A percentile compares a stretch with the other conserved stretches of the same genome.
Evolutionary conservation across 306 rosid species (phyloP).

Genomic region (Cucumis cinereus): DNA sequence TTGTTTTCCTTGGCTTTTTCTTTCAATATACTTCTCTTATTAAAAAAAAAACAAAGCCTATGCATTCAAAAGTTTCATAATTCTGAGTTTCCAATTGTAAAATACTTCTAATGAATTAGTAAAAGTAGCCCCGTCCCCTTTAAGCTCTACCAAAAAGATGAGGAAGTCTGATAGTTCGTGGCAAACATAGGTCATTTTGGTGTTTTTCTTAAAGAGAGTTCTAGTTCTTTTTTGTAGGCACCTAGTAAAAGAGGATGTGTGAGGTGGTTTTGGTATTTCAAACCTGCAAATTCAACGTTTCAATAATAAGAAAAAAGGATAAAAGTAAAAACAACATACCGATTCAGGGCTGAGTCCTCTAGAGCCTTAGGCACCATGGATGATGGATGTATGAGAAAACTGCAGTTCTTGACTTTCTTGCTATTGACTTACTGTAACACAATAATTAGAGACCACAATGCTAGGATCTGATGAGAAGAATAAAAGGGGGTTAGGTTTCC

Average conservation of each 20-base stretch:
- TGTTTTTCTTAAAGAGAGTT: not conserved
- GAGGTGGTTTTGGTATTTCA: not conserved
- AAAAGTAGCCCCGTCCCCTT: not conserved
- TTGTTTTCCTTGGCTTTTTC: too few relatives aligned
- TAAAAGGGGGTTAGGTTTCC: not conserved
- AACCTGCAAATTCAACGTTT: not conserved
- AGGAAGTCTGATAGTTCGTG: not conserved
- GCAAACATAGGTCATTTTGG: not conserved
- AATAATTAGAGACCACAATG: not conserved
- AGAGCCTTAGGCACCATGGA: not conserved
- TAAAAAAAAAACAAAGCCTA: too few relatives aligned
- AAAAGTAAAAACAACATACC: not conserved
- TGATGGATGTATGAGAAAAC: not conserved
- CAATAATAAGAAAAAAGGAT: not conserved
- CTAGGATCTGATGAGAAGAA: not conserved
- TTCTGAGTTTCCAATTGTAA: not conserved
- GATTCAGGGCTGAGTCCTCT: not conserved
- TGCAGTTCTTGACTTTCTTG: not conserved
- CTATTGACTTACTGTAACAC: not conserved
- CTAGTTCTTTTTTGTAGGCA: not conserved
- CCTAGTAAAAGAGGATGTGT: not conserved
- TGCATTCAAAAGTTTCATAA: not conserved
- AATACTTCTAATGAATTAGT: not conserved
- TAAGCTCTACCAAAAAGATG: not conserved
- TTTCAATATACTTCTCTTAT: too few relatives aligned